Conservation (phyloP, 768 basidiomycete genomes). For the Chiua virens region DNA sequence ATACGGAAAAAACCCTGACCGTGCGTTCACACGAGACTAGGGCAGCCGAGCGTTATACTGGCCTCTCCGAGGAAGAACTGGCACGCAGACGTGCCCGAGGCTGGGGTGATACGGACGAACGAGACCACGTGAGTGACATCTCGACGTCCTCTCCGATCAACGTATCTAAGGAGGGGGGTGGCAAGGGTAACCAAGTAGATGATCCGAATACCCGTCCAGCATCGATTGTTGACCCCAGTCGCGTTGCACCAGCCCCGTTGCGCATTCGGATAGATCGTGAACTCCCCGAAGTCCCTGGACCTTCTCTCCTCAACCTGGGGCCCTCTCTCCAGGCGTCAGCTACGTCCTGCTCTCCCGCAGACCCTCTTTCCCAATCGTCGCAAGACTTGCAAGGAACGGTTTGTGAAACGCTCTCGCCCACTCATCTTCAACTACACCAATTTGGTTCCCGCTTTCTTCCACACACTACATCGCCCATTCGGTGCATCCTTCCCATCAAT, state of each 20-base stretch:
- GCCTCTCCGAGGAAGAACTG: slow-evolving; percentile 59
- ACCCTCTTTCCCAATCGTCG: slow-evolving; percentile 30
- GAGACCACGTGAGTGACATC: slow-evolving; percentile 12
- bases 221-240: slow-evolving; percentile 12
- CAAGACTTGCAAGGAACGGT: slow-evolving; percentile 37
- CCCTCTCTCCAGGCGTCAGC: slow-evolving; percentile 7
- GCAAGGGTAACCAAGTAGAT: slow-evolving; percentile 18
- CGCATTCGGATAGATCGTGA: slow-evolving; percentile 47
- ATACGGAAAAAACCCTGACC: not conserved
- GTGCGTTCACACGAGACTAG: slow-evolving; percentile 36
- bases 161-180: slow-evolving; percentile 4
- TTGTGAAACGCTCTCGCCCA: slow-evolving; percentile 57
- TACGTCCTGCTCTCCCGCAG: slow-evolving; percentile 18
- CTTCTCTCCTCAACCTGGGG: slow-evolving; percentile 9
- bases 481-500: slow-evolving; percentile 69
- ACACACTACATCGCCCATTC: slow-evolving; percentile 72
- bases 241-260: slow-evolving; percentile 21
- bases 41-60: slow-evolving; percentile 80
- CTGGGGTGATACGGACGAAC: slow-evolving; percentile 56
- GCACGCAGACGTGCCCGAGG: slow-evolving; percentile 60
- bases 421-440: slow-evolving; percentile 66
- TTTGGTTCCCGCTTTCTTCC: slow-evolving; percentile 88
- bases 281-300: slow-evolving; percentile 26
- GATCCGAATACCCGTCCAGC: not conserved
- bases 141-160: not conserved